Base-by-base conservation (phyloP, 2,329 filamentous ascomycete genomes). In the Paecilomyces formosus region DNA sequence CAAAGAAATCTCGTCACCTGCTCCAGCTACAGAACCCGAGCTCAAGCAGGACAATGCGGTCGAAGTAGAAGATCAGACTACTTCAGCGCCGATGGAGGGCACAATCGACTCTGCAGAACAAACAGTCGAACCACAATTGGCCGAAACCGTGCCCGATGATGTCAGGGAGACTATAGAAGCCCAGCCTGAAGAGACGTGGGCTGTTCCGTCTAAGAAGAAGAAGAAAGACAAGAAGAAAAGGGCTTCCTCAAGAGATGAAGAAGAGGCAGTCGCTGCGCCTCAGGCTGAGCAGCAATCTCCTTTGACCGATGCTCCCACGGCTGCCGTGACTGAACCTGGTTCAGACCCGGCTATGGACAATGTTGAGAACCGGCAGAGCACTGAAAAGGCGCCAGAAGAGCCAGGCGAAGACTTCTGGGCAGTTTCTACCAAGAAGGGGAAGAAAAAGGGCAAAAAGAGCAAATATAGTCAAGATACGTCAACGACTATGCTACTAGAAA, bases 351-450 rank as follows among this genome's bases (percentile, higher is more conserved):
- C 18, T 15, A n/a, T 18, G 8, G 39, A 45, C 3, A 45, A 1
- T 45, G 39, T 45, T 18, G 39, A 45, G n/a, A n/a, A 18, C 39
- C 39, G 18, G 9, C 39, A 45, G 15, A n/a, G 15, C 39, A 45
- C 39, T 6, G 39, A 45, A 45, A 45, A 45, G 18, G 9, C 8
- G 2, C n/a, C 39, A 30, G 56, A 61, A 49, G 58, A 58, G 35
- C 56, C 55, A 31, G 55, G 52, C 1, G 56, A 60, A 31, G 60
- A 57, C 1, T 56, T 63, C 26, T 35, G 13, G 28, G 55, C 62
- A 3, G 45, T 35, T 3, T 35, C 58, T 2, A 68, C 65, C 30
- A 68, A 71, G 58, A 63, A 68, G 63, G 68, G 62, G 55, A 70
- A 66, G 50, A 15, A 62, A 15, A 62, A 62, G 31, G 53, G 56